phyloP scores from a whole-genome alignment of 371 early-diverging fungal genomes.

The Rhizomucor miehei region DNA sequence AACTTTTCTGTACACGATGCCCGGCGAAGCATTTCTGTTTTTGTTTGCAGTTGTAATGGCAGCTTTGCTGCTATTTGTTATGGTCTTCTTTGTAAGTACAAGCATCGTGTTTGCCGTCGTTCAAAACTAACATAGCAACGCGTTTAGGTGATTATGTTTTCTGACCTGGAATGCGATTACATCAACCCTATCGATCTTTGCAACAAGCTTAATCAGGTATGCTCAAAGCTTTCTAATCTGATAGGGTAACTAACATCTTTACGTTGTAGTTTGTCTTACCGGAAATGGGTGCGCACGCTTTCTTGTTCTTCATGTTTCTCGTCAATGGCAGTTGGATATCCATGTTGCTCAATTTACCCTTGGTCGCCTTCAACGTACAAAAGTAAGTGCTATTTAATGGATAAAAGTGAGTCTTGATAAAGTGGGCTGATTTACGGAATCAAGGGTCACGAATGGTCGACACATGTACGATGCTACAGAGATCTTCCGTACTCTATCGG shows the following conservation, averaged over 20 bases:
- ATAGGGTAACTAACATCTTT: neutral
- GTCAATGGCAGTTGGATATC: constrained; percentile 88
- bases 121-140: neutral
- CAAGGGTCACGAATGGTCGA: constrained; percentile 72
- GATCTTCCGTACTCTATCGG: constrained; percentile 88
- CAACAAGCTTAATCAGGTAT: constrained; percentile 91
- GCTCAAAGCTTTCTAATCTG: neutral
- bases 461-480: constrained; percentile 97
- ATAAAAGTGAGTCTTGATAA: neutral
- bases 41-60: constrained; percentile 89
- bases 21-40: constrained; percentile 77
- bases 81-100: constrained; percentile 86
- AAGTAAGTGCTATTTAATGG: constrained; percentile 57
- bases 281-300: constrained; percentile 82
- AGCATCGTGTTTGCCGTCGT: neutral
- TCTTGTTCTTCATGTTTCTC: constrained; percentile 80
- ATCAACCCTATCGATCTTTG: constrained; percentile 98
- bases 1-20: constrained; percentile 38
- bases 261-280: constrained; percentile 84
- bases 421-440: neutral
- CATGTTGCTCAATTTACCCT: constrained; percentile 79
- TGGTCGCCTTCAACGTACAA: constrained; percentile 80
- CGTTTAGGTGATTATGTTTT: constrained; percentile 85
- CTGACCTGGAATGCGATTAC: constrained; percentile 95
- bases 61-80: constrained; percentile 85